Evolutionary conservation across 192 early-diverging fungal species (phyloP).

Genomic region (Coemansia sp.): DNA sequence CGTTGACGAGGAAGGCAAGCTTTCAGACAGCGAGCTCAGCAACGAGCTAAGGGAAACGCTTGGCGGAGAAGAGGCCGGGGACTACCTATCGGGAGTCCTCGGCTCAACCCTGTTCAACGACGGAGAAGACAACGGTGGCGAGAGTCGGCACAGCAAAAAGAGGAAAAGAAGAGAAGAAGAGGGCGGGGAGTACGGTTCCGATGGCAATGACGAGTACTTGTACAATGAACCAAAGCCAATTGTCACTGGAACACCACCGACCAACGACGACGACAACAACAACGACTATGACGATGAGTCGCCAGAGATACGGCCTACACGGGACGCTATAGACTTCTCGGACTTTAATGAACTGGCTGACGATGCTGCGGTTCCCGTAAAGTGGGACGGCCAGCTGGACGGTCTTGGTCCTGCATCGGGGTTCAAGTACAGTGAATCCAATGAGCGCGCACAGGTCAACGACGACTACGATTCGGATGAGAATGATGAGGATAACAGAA

Average conservation of each 20-base stretch:
- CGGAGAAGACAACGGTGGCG: neutral
- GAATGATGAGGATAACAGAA: constrained; percentile 7
- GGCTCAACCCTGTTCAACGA: constrained; percentile 41
- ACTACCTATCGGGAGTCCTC: constrained; percentile 34
- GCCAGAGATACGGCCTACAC: constrained; percentile 57
- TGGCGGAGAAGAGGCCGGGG: constrained; percentile 34
- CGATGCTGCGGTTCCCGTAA: constrained; percentile 54
- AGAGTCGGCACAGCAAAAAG: neutral
- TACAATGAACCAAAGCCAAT: constrained; percentile 4
- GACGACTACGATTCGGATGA: constrained; percentile 60
- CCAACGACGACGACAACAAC: neutral
- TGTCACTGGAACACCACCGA: neutral
- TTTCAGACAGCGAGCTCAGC: constrained; percentile 65
- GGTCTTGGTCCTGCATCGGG: constrained; percentile 2
- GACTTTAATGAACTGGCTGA: constrained; percentile 81
- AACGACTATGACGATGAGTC: constrained; percentile 12
- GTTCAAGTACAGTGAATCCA: constrained; percentile 13
- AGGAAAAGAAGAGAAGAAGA: neutral
- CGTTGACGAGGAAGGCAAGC: constrained; percentile 81
- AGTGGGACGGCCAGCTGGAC: constrained; percentile 9
- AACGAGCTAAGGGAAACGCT: constrained; percentile 54
- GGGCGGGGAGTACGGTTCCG: constrained; percentile 16
- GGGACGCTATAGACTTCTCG: constrained; percentile 81
- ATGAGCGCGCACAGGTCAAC: constrained; percentile 55
- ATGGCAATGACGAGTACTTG: constrained; percentile 46